Evolutionary conservation across 2,329 filamentous ascomycete genomes (phyloP).

Genomic region (Fusarium tanahbumbuense): DNA sequence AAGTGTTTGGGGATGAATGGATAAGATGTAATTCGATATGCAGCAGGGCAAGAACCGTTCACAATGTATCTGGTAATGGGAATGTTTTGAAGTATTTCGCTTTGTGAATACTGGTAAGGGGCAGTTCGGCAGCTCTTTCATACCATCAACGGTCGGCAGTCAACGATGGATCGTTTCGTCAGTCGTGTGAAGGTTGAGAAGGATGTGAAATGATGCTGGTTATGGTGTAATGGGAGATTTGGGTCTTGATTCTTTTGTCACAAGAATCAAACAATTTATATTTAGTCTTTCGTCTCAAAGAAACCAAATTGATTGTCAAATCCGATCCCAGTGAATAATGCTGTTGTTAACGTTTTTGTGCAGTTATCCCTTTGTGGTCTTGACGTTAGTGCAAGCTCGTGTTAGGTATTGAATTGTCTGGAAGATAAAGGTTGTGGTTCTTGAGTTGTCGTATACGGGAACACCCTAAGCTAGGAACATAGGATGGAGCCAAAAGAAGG

Average conservation of each 20-base stretch:
- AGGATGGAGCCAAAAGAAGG: background rate
- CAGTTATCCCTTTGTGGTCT: accelerated
- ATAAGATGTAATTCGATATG: no score
- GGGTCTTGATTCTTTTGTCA: background rate
- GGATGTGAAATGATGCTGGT: background rate
- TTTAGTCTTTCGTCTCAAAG: background rate
- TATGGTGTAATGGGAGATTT: background rate
- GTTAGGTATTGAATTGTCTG: background rate
- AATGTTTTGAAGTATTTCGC: no score
- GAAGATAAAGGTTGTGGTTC: background rate
- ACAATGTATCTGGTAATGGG: no score
- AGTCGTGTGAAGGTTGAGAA: background rate
- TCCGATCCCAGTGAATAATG: background rate
- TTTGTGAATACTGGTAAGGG: no score
- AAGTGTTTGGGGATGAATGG: no score
- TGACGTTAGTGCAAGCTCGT: accelerated
- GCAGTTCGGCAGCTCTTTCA: no score
- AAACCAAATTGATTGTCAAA: background rate
- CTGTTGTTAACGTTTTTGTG: background rate
- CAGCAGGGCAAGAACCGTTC: no score
- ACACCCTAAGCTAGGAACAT: background rate
- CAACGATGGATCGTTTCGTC: background rate
- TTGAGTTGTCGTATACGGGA: accelerated
- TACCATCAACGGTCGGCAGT: no score
- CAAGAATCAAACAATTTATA: background rate